Base-by-base conservation (phyloP, 495 filamentous ascomycete genomes). In the Trypethelium eluteriae region DNA sequence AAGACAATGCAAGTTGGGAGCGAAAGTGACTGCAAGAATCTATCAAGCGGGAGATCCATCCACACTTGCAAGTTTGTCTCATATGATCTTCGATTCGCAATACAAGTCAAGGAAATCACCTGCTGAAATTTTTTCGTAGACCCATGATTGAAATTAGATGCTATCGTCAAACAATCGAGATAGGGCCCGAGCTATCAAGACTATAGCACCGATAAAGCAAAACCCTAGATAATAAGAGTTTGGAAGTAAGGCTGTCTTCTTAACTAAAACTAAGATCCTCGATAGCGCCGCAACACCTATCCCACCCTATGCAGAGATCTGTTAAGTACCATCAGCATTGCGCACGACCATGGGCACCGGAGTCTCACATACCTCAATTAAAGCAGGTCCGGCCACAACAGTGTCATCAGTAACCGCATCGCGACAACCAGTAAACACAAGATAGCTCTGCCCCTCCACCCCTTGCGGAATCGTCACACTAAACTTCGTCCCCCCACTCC, bases 401-500 rank as follows among this genome's bases (percentile, higher is more conserved):
- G 73, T 80, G 36, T 80, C 76, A 67, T 83, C 81, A 2, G 75
- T 77, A 16, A 81, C 73, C 2, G 67, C 69, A 4, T 71, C 72
- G 25, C 74, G 73, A n/a, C 72, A 73, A 47, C 64, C 76, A 2
- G 79, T 77, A 34, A 83, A 70, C 35, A 83, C 70, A 7, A 81
- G 74, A 68, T 83, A 83, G 32, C 74, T 79, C 72, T 81, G 77
- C 4, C 81, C 81, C 34, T 76, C 70, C 18, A 82, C 67, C 34
- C 76, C 78, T 25, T 66, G 44, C 2, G 81, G 81, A 35, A 83
- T 76, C 0, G 68, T 71, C 44, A 74, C 70, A 35, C 68, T 63
- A 56, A 62, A 74, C 38, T 47, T 66, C 49, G 39, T 65, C 16
- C 70, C 70, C n/a, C 67, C 64, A 59, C 39, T 39, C 11, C 61